Evolutionary conservation across 2,329 filamentous ascomycete genomes (phyloP), one percentile per base, ranked within the genome.

Genomic region (Dothidotthia symphoricarpi): DNA sequence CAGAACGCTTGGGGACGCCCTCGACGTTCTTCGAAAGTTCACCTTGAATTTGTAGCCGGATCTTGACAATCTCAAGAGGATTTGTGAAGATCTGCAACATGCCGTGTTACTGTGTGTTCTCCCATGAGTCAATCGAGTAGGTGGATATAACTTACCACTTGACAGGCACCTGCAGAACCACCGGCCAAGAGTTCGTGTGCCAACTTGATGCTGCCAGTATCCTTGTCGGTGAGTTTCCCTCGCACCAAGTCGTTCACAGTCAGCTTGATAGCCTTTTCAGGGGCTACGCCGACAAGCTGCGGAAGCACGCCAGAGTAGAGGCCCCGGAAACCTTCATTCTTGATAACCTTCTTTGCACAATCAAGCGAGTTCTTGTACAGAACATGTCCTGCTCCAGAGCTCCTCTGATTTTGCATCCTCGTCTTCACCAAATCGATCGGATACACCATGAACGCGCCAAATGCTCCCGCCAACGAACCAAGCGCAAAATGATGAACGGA

Each of bases 371-470:
- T 98, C 71, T 95, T 95, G 74, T 98, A 98, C 45, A 97, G 72
- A 45, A 86, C 76, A 68, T 95, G 85, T 40, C 93, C 93, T 1
- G 90, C 88, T 34, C 85, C 81, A 13, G 57, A 56, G 4, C 80
- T 81, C 52, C 93, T 82, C 75, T 98, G 93, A 73, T 98, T 98
- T 71, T 98, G 93, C 83, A 98, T 86, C 45, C 93, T 83, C 1
- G 93, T 98, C 80, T 98, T 98, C 68, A 98, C 93, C 45, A 98
- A 74, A 73, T 98, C 93, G 63, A 98, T 97, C 16, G 93, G 93
- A 67, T 98, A 98, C 36, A 98, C 93, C 88, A 98, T 96, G 67
- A 98, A 97, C 10, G 93, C 93, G 66, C 93, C 93, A 64, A 98
- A 98, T 8, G 93, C 93, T 69, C 93, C 93, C 6, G 93, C 93